Percentiles rank a stretch among this genome's conserved stretches.
Evolutionary conservation across 2,329 filamentous ascomycete genomes (phyloP).

Genomic region (Dactylella cylindrospora): DNA sequence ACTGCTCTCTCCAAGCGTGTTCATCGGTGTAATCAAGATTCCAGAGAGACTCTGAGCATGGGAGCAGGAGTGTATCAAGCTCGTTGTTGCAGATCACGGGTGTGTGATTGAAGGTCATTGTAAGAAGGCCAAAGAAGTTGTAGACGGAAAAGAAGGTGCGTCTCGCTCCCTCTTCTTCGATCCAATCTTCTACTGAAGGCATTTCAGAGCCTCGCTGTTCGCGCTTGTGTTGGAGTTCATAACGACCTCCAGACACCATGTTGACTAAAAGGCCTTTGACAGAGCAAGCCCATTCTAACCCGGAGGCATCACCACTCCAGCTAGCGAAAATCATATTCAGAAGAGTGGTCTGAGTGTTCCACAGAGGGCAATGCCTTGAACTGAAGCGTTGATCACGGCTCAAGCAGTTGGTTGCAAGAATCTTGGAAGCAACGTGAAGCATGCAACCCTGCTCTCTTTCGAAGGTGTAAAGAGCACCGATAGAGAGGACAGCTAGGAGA

Average conservation of each 20-base stretch:
- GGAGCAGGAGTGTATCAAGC: conserved; percentile 88
- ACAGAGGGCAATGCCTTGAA: conserved; percentile 92
- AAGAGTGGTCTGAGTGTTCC: conserved; percentile 96
- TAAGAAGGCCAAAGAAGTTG: conserved; percentile 95
- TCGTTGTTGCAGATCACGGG: conserved; percentile 98
- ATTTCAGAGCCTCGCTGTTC: conserved; percentile 77
- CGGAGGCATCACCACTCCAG: conserved; percentile 98
- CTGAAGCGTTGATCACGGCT: conserved; percentile 99
- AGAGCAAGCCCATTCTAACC: conserved; percentile 96
- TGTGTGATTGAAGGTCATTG: conserved; percentile 95
- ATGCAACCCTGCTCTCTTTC: conserved; percentile 94
- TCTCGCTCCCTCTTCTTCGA: conserved; percentile 93
- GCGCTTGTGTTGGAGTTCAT: conserved; percentile 89
- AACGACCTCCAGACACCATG: conserved; percentile 96
- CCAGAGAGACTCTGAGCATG: conserved; percentile 92
- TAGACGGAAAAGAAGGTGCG: conserved; percentile 98
- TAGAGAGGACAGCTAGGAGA: conserved; percentile 85
- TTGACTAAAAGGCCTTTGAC: conserved; percentile 98
- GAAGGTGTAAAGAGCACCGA: conserved; percentile 93
- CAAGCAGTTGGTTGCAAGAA: conserved; percentile 92
- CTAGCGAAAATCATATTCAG: conserved; percentile 99
- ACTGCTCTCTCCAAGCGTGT: conserved; percentile 76
- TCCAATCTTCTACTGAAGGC: conserved; percentile 85
- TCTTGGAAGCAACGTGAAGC: conserved; percentile 95
- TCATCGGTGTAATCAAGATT: conserved; percentile 80